These are phyloP conservation scores for Crithidia brevicula DNA, from an alignment of 208 protist species.

Conservation along the genomic window DNA sequence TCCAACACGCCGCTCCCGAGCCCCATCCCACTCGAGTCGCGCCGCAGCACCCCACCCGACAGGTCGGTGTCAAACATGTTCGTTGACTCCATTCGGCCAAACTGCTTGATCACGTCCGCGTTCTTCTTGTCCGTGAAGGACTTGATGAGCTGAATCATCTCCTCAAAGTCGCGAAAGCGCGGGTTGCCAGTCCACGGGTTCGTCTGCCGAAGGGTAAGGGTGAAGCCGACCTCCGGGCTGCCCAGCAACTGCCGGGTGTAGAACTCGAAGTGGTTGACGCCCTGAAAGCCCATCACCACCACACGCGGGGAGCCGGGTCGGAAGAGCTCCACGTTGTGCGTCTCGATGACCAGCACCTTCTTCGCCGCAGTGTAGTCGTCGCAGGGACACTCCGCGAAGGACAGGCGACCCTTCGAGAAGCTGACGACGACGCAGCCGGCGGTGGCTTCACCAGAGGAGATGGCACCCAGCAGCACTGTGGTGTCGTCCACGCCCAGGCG, in stretches of 20 bases:
- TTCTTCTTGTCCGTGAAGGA: conserved; percentile 84
- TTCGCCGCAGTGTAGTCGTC: conserved; percentile 64
- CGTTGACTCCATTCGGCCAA: conserved; percentile 41
- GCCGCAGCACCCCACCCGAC: conserved; percentile 2
- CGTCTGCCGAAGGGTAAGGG: conserved; percentile 73
- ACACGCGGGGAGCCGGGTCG: conserved; percentile 55
- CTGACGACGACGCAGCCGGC: conserved; percentile 68
- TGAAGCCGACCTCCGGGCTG: conserved; percentile 61
- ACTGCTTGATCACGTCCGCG: conserved; percentile 74
- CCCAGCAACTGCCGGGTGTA: conserved; percentile 79
- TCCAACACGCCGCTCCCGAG: background rate
- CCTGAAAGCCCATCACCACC: conserved; percentile 80
- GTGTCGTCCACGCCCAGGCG: conserved; percentile 56
- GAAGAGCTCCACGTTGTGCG: conserved; percentile 77
- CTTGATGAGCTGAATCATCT: conserved; percentile 74
- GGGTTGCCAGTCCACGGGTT: conserved; percentile 92
- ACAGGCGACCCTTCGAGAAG: conserved; percentile 52
- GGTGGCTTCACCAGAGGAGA: conserved; percentile 42
- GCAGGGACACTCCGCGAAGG: conserved; percentile 79
- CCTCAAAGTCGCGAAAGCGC: conserved; percentile 86
- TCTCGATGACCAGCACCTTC: conserved; percentile 75
- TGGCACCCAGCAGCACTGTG: conserved; percentile 64
- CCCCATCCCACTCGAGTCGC: conserved; percentile 4
- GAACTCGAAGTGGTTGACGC: conserved; percentile 81
- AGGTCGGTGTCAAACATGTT: conserved; percentile 17